Percentiles rank a stretch among this genome's conserved stretches.
These are phyloP conservation scores for Fusarium verrucosum DNA, from an alignment of 2,329 filamentous ascomycete genomes.

Conservation along the genomic window DNA sequence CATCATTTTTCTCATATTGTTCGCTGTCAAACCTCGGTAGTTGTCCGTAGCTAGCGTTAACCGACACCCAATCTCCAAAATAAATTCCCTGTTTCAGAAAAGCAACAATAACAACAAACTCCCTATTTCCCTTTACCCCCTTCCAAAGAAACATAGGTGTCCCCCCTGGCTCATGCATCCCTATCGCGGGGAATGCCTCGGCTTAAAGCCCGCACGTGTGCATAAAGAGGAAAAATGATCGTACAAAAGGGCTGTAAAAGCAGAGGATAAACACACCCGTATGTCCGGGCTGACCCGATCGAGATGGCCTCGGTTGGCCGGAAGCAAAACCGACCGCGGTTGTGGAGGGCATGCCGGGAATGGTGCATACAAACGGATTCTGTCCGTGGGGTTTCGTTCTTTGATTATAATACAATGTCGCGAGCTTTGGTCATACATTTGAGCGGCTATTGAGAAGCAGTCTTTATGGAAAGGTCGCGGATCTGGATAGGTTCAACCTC, in stretches of 20 bases:
- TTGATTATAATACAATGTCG: slow-evolving; percentile 28
- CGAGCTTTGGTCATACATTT: neutral
- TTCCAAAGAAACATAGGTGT: slow-evolving; percentile 4
- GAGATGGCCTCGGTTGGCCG: slow-evolving; percentile 38
- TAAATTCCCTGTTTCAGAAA: slow-evolving; percentile 23
- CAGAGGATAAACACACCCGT: slow-evolving; percentile 20
- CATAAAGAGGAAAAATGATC: slow-evolving; percentile 13
- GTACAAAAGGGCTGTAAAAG: neutral
- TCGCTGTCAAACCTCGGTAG: slow-evolving; percentile 33
- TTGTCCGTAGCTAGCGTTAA: slow-evolving; percentile 34
- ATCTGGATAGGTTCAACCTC: neutral
- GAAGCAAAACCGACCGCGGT: slow-evolving; percentile 34
- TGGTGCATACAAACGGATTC: slow-evolving; percentile 23
- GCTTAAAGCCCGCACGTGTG: slow-evolving; percentile 31
- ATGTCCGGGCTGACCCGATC: slow-evolving; percentile 39
- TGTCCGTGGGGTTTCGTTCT: slow-evolving; percentile 16
- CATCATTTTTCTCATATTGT: slow-evolving; percentile 36
- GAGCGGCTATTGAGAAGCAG: neutral
- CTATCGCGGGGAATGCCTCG: slow-evolving; percentile 30
- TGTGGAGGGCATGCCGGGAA: slow-evolving; percentile 17
- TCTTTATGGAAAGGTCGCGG: neutral
- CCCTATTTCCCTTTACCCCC: slow-evolving; percentile 8
- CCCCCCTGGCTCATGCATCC: neutral
- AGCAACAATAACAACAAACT: slow-evolving; percentile 16
- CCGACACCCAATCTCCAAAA: slow-evolving; percentile 27